Evolutionary conservation across 2,329 filamentous ascomycete species (phyloP).

Genomic region (Parasarocladium wereldwijsianum): DNA sequence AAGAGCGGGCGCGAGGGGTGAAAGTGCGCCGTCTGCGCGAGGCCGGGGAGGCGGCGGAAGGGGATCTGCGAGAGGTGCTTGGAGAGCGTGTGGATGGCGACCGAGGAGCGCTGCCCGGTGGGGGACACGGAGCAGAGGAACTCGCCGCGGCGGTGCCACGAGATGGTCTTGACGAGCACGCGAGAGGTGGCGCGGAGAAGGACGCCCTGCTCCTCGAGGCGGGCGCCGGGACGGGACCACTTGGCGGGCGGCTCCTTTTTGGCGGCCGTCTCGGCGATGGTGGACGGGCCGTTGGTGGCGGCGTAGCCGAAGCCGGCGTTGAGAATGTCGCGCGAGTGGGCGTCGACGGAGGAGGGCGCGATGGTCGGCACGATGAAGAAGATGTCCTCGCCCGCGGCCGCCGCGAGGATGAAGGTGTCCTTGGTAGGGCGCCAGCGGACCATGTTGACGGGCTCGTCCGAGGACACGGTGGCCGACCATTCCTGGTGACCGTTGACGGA

Average conservation of each 20-base stretch:
- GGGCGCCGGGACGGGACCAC: conserved; percentile 66
- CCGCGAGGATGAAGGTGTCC: conserved; percentile 69
- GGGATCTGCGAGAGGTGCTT: conserved; percentile 92
- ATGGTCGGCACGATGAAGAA: conserved; percentile 70
- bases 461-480: conserved; percentile 68
- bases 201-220: conserved; percentile 64
- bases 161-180: conserved; percentile 70
- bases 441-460: conserved; percentile 66
- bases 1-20: conserved; percentile 86
- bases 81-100: conserved; percentile 87
- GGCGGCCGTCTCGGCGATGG: conserved; percentile 33
- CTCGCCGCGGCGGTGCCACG: conserved; percentile 88
- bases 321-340: conserved; percentile 59
- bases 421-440: conserved; percentile 81
- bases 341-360: conserved; percentile 59
- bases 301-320: conserved; percentile 91
- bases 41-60: conserved; percentile 63
- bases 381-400: conserved; percentile 70
- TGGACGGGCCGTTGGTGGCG: conserved; percentile 48
- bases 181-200: conserved; percentile 69
- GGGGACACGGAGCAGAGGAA: conserved; percentile 90
- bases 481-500: conserved; percentile 79
- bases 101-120: conserved; percentile 59
- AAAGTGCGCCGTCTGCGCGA: conserved; percentile 81
- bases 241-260: conserved; percentile 65